Percentiles rank a stretch among this genome's conserved stretches.
Conservation (phyloP, 495 filamentous ascomycete genomes). For the Copromyces sp. region DNA sequence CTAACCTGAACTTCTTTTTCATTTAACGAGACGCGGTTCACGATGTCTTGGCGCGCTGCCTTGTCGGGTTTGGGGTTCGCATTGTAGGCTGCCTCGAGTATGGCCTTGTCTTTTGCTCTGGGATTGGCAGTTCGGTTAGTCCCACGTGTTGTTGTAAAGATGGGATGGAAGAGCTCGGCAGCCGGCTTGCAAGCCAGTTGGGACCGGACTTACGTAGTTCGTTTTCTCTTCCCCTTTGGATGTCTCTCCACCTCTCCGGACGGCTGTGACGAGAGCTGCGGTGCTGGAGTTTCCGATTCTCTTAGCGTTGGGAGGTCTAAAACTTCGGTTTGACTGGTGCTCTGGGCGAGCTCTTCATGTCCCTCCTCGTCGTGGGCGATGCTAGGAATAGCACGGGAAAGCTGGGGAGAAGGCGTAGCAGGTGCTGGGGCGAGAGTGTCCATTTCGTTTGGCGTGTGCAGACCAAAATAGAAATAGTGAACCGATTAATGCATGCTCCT, state of each 20-base stretch:
- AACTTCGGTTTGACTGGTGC: background rate
- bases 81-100: constrained; percentile 81
- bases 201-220: constrained; percentile 37
- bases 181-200: background rate
- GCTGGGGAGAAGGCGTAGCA: background rate
- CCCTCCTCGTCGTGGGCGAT: background rate
- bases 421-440: background rate
- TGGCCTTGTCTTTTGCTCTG: constrained; percentile 80
- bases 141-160: background rate
- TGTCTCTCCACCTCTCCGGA: constrained; percentile 19
- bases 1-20: constrained; percentile 98
- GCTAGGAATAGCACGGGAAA: background rate
- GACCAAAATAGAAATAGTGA: background rate
- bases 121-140: constrained; percentile 8
- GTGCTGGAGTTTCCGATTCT: background rate
- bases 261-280: background rate
- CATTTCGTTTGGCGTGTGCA: background rate
- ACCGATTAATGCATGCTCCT: background rate
- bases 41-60: constrained; percentile 69
- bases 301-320: background rate
- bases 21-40: constrained; percentile 74
- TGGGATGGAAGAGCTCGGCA: background rate
- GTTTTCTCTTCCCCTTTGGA: constrained; percentile 44
- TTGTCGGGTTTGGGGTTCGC: constrained; percentile 90
- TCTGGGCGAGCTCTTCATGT: background rate